Evolutionary conservation across 352 stramenopile species (phyloP).

Genomic region (Globisporangium orthogonon): DNA sequence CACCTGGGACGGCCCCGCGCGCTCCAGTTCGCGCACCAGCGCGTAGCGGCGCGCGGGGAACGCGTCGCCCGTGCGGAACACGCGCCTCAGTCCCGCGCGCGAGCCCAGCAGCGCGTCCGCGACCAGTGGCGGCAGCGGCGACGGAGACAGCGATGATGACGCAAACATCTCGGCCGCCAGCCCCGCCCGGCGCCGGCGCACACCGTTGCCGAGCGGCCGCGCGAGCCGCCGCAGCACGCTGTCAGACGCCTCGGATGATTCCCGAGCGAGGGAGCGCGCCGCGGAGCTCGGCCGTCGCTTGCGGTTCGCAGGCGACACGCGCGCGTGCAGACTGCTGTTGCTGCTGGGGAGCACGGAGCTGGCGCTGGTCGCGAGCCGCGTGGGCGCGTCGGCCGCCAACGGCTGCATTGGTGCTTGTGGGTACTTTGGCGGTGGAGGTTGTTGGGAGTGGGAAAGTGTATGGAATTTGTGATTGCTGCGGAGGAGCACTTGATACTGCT

Average conservation of each 20-base stretch:
- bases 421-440: background rate
- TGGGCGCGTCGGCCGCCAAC: background rate
- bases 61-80: constrained; percentile 16
- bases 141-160: background rate
- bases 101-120: constrained; percentile 6
- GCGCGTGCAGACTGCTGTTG: background rate
- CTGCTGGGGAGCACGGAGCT: background rate
- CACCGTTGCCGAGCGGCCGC: background rate
- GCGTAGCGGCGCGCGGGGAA: constrained; percentile 24
- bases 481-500: too few species aligned
- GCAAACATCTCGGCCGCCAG: background rate
- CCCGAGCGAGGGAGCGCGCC: background rate
- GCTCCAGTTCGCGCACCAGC: constrained; percentile 14
- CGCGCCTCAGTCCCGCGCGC: constrained; percentile 2
- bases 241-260: background rate
- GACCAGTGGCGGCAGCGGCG: background rate
- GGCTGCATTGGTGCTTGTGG: background rate
- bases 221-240: background rate
- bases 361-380: background rate
- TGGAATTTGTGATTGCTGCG: too few species aligned
- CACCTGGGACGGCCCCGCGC: constrained; percentile 4
- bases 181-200: background rate
- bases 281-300: background rate
- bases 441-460: too few species aligned
- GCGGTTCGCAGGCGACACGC: background rate